Evolutionary conservation across 176 grass and related monocot genomes (phyloP), one percentile per base, ranked within the genome.

Genomic region (Paspalum notatum): DNA sequence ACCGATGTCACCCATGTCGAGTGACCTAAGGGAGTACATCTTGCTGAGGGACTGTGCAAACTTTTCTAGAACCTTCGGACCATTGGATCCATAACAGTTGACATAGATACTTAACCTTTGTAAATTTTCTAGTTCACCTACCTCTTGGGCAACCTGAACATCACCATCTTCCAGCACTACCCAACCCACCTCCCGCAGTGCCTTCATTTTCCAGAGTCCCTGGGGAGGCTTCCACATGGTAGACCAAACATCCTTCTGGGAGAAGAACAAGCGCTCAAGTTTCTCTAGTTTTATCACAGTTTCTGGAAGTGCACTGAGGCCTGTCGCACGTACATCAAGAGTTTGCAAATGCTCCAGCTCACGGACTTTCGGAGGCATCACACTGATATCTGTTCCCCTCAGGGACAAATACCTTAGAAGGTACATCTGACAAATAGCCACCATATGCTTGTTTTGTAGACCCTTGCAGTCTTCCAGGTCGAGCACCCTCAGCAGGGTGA

Each of bases 231-330:
- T 27, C 74, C 74, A 76, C 17, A 12, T 11, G 6, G 1, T 2
- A 0, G 5, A 0, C 20, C 17, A 15, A 0, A 1, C 1, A 16
- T 0, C 0, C 3, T 8, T 62, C 25, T 16, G 1, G 3, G 12
- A 48, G 46, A 25, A 51, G 1, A 5, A 1, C 0, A 66, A 0
- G 47, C 0, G 4, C 62, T 81, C 53, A 9, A 81, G 53, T 0
- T 32, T 71, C 40, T 60, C 66, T 2, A 80, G 39, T 5, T 58
- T 12, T 0, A 5, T 62, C 3, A 77, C 15, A 0, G 15, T 37
- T 0, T 73, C 13, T 0, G 80, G 53, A 16, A 73, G 57, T 1
- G 0, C 5, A 0, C 7, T 0, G 1, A 81, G 41, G 45, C 0
- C 8, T 1, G 46, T 72, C 0, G 3, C 0, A 0, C 8, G 4